Evolutionary conservation across 495 filamentous ascomycete genomes (phyloP).

Genomic region (Penicillium cinerascens): DNA sequence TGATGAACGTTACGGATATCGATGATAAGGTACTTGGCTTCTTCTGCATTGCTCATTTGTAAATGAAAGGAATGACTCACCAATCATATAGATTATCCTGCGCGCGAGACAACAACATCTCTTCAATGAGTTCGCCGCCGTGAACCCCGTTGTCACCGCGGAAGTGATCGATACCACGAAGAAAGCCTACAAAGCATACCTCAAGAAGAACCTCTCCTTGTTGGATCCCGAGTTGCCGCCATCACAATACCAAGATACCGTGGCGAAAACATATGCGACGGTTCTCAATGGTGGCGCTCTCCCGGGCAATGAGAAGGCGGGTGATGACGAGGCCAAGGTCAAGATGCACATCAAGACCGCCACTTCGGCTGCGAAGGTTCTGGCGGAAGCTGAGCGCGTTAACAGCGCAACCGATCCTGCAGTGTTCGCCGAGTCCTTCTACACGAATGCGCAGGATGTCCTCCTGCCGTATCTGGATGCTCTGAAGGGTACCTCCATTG

Average conservation of each 20-base stretch:
- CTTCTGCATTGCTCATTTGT: background rate
- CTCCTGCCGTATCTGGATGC: conserved; percentile 83
- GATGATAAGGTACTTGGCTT: conserved; percentile 71
- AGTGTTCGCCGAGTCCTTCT: conserved; percentile 54
- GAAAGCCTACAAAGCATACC: conserved; percentile 67
- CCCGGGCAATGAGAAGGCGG: conserved; percentile 57
- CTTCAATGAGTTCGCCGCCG: conserved; percentile 51
- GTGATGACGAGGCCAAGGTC: conserved; percentile 78
- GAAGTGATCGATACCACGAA: conserved; percentile 54
- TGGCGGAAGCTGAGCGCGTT: conserved; percentile 43
- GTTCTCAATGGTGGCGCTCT: conserved; percentile 53
- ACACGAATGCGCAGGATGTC: conserved; percentile 56
- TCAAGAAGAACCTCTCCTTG: conserved; percentile 71
- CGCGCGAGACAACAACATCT: conserved; percentile 75
- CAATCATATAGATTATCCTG: conserved; percentile 65
- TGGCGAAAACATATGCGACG: conserved; percentile 58
- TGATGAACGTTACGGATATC: conserved; percentile 95
- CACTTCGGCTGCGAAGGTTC: conserved; percentile 54
- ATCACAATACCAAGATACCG: conserved; percentile 49
- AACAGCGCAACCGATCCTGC: conserved; percentile 18
- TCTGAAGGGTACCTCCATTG: conserved; percentile 67
- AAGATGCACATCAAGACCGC: conserved; percentile 92
- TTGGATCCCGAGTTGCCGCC: conserved; percentile 42
- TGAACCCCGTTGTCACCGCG: conserved; percentile 46
- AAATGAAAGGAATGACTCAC: conserved; percentile 6